phyloP scores from a whole-genome alignment of 1,284 basidiomycete species.

The Prillingera fragicola region DNA sequence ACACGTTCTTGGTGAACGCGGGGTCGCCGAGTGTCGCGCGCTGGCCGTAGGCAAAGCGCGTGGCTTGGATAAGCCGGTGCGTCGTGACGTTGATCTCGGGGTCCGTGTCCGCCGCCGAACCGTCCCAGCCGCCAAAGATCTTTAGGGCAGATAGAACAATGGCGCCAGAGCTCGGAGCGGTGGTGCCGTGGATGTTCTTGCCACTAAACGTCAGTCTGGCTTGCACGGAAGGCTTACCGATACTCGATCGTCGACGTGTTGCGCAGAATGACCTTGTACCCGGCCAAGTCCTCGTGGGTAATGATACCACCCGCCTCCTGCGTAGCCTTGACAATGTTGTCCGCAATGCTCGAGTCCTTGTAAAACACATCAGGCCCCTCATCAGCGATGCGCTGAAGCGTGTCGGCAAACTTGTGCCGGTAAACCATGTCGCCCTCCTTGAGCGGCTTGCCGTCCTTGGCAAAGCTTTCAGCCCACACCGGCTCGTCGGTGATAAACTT shows the following conservation, averaged over 20 bases:
- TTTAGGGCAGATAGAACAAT: slow-evolving; percentile 32
- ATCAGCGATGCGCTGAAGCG: slow-evolving; percentile 24
- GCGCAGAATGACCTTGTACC: slow-evolving; percentile 24
- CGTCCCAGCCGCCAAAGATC: slow-evolving; percentile 34
- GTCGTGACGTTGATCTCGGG: slow-evolving; percentile 33
- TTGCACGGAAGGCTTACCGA: slow-evolving; percentile 19
- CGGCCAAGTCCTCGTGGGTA: slow-evolving; percentile 22
- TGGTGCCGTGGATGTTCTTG: slow-evolving; percentile 29
- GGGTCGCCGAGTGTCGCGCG: slow-evolving; percentile 48
- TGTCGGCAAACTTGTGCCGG: slow-evolving; percentile 20
- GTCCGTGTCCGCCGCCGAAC: slow-evolving; percentile 15
- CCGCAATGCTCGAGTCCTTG: slow-evolving; percentile 17
- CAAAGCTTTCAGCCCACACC: slow-evolving; percentile 33
- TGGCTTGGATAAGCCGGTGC: slow-evolving; percentile 47
- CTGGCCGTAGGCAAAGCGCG: slow-evolving; percentile 48
- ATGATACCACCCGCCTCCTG: slow-evolving; percentile 24
- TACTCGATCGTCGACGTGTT: slow-evolving; percentile 23
- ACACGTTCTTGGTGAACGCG: slow-evolving; percentile 46
- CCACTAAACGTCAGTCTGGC: slow-evolving; percentile 11
- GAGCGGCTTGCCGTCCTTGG: slow-evolving; percentile 23
- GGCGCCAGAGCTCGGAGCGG: slow-evolving; percentile 31
- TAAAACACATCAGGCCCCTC: slow-evolving; percentile 27
- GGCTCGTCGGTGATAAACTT: slow-evolving; percentile 35
- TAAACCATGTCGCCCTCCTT: slow-evolving; percentile 21
- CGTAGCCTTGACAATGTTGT: slow-evolving; percentile 22